Evolutionary conservation across 768 basidiomycete genomes (phyloP).

Genomic region (Pisolithus sp.): DNA sequence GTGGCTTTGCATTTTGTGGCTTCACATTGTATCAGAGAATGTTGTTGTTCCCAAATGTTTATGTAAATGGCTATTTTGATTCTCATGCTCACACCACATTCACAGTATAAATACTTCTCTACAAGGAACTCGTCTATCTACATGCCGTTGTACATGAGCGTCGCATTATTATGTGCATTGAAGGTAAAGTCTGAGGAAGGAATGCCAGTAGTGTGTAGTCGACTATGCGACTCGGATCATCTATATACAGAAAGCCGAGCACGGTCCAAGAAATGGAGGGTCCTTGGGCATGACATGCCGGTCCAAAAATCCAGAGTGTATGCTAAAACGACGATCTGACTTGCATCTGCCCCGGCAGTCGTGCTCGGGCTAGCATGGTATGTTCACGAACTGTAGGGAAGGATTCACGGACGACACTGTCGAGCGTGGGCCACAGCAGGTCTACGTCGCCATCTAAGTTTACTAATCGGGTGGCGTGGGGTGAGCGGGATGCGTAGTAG

Average conservation of each 20-base stretch:
- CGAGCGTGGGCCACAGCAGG: constrained; percentile 79
- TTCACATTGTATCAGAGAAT: too few species aligned
- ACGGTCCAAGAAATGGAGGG: not conserved
- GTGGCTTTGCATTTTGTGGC: too few species aligned
- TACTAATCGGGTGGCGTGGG: constrained; percentile 39
- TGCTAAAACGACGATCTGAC: constrained; percentile 9
- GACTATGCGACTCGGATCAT: not conserved
- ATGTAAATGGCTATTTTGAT: too few species aligned
- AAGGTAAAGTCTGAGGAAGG: not conserved
- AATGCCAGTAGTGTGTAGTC: not conserved
- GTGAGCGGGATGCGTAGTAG: constrained; percentile 49
- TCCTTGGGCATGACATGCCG: not conserved
- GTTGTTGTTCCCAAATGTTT: too few species aligned
- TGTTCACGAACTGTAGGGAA: constrained; percentile 55
- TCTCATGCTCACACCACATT: too few species aligned
- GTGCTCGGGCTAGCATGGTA: constrained; percentile 18
- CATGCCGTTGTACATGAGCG: not conserved
- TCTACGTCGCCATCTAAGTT: constrained; percentile 66
- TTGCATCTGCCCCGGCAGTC: constrained; percentile 11
- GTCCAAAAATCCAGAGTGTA: not conserved
- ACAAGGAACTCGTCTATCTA: not conserved
- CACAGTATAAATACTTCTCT: too few species aligned
- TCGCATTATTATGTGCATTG: not conserved
- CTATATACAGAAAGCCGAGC: not conserved
- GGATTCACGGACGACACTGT: constrained; percentile 44